phyloP scores from a whole-genome alignment of 2,329 filamentous ascomycete species.

The Paraphaeosphaeria sporulosa region DNA sequence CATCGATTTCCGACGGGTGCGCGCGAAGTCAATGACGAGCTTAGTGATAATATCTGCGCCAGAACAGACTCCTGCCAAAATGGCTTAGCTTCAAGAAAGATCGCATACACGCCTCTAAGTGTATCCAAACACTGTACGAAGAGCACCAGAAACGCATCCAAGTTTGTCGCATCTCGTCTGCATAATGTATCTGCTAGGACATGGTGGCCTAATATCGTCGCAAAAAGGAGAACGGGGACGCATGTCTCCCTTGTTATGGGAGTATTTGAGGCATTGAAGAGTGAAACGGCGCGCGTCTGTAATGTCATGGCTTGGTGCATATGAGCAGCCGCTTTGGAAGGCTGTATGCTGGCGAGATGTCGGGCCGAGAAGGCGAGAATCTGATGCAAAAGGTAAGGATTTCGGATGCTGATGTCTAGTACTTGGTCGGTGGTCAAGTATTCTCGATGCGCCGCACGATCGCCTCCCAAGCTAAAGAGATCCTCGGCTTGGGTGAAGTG shows the following conservation, averaged over 20 bases:
- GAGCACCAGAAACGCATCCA: constrained; percentile 37
- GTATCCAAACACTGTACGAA: constrained; percentile 40
- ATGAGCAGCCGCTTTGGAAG: constrained; percentile 26
- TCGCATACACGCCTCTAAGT: constrained; percentile 28
- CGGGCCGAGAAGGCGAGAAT: constrained; percentile 49
- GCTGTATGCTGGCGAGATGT: constrained; percentile 41
- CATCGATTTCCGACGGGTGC: constrained; percentile 33
- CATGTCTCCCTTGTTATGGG: constrained; percentile 40
- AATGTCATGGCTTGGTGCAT: constrained; percentile 32
- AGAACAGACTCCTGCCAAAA: constrained; percentile 36
- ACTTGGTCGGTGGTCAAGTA: constrained; percentile 23
- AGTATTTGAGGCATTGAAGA: constrained; percentile 28
- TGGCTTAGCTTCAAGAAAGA: constrained; percentile 33
- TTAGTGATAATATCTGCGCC: constrained; percentile 30
- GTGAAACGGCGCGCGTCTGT: constrained; percentile 43
- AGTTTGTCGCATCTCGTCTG: constrained; percentile 22
- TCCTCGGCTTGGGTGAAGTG: constrained; percentile 34
- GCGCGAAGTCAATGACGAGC: constrained; percentile 26
- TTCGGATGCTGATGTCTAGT: constrained; percentile 31
- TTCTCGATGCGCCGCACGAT: constrained; percentile 23
- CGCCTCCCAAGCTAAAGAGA: constrained; percentile 34
- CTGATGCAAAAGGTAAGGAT: constrained; percentile 48
- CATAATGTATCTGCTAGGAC: constrained; percentile 46
- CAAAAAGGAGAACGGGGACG: constrained; percentile 45
- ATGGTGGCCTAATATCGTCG: constrained; percentile 45